Base-by-base conservation (phyloP, 1,139 yeast genomes). In the Torulaspora pretoriensis region DNA sequence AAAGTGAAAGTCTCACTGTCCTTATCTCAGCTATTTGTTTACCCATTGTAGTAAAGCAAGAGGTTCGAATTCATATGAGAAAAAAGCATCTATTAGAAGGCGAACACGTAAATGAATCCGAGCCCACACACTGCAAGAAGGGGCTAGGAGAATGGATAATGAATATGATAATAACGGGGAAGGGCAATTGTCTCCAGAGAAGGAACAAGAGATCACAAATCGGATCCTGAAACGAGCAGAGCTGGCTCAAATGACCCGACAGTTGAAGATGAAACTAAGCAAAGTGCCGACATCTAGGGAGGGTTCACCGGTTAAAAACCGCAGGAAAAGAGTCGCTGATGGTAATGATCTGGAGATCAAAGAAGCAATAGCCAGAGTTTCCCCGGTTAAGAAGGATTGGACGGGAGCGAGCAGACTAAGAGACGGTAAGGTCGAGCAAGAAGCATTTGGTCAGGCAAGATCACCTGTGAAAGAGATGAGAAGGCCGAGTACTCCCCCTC, bases 161-260 rank as follows among this genome's bases (percentile, higher is more conserved):
- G 43, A 30, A 16, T 36, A 10, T 22, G 22, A 27, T 9, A 30
- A 17, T 19, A 35, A 22, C 6, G 43, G 22, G 17, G 37, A 43
- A 8, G 38, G 38, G 29, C 47, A 49, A 34, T 32, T 52, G 42
- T 50, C 58, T 3, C 58, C 58, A 8, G 62, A 61, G 39, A 59
- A 55, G 42, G 65, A 61, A 47, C 57, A 58, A 41, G 63, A 63
- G 44, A 43, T 63, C 26, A 59, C 64, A 8, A 52, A 56, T 12
- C 59, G 53, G 44, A 63, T 63, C 13, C 50, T 63, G 29, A 56
- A 63, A 43, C 47, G 68, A 37, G 68, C 68, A 33, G 61, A 62
- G 46, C 49, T 63, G 47, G 68, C 68, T 14, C 66, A 61, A 51
- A 59, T 62, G 64, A 54, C 65, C 13, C 54, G 68, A 14, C 63